A percentile compares a stretch with the other conserved stretches of the same genome.
These are phyloP conservation scores for Chrysoporthe deuterocubensis DNA, from an alignment of 2,329 filamentous ascomycete genomes.

Conservation along the genomic window DNA sequence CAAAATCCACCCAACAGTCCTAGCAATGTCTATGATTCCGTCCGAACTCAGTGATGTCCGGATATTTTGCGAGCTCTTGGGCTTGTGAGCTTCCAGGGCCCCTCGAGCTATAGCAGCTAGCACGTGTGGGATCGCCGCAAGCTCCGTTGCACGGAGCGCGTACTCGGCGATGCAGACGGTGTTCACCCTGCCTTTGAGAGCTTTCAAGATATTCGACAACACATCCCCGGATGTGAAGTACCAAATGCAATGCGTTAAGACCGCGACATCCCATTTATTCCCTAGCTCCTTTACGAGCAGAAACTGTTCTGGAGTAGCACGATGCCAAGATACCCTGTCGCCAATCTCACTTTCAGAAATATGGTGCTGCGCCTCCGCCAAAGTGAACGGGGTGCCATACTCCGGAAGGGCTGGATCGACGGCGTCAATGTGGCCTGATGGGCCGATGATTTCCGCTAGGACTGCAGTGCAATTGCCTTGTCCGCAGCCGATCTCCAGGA, in stretches of 20 bases:
- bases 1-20: conserved; percentile 43
- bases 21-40: conserved; percentile 43
- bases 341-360: conserved; percentile 47
- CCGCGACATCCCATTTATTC: conserved; percentile 46
- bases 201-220: conserved; percentile 42
- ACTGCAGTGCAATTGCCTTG: conserved; percentile 61
- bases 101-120: conserved; percentile 53
- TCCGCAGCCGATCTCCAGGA: conserved; percentile 64
- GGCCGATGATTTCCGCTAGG: conserved; percentile 53
- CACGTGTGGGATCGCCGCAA: conserved; percentile 51
- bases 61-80: conserved; percentile 49
- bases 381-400: conserved; percentile 55
- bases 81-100: conserved; percentile 47
- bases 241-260: conserved; percentile 57
- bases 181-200: conserved; percentile 40
- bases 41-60: conserved; percentile 49
- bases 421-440: conserved; percentile 50
- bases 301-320: conserved; percentile 42
- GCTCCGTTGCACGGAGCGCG: conserved; percentile 44
- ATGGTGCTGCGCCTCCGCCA: conserved; percentile 51
- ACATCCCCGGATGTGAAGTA: conserved; percentile 51
- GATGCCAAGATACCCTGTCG: conserved; percentile 48
- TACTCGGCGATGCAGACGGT: conserved; percentile 52
- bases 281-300: conserved; percentile 34
- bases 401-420: conserved; percentile 55